Evolutionary conservation across 495 filamentous ascomycete species (phyloP).

Genomic region (Neurospora sp.): DNA sequence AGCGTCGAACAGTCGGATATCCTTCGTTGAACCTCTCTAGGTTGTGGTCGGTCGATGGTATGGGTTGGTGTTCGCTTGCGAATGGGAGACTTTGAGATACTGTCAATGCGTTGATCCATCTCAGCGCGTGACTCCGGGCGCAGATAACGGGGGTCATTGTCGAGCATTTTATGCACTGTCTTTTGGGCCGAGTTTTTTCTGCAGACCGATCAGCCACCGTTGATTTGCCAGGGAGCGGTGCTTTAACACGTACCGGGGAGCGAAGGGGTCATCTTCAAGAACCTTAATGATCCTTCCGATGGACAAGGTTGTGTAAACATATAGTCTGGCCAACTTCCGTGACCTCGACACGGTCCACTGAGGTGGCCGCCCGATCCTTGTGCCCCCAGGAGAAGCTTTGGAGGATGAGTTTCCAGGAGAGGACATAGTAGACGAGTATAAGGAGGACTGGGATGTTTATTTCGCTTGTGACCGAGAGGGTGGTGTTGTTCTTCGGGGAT

Average conservation of each 20-base stretch:
- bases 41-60: background rate
- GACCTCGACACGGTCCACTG: constrained; percentile 35
- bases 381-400: constrained; percentile 12
- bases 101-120: constrained; percentile 28
- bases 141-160: constrained; percentile 37
- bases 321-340: constrained; percentile 34
- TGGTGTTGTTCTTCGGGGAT: background rate
- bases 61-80: constrained; percentile 3
- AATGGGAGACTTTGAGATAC: constrained; percentile 14
- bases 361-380: constrained; percentile 32
- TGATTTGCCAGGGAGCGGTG: background rate
- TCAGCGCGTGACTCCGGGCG: constrained; percentile 34
- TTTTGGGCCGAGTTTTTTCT: constrained; percentile 41
- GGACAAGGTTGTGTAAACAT: constrained; percentile 34
- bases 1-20: constrained; percentile 19
- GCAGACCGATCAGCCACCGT: background rate
- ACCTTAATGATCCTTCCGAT: constrained; percentile 34
- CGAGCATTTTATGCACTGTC: constrained; percentile 34
- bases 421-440: constrained; percentile 8
- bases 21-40: constrained; percentile 6
- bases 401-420: constrained; percentile 5
- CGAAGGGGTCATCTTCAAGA: constrained; percentile 33
- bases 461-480: background rate
- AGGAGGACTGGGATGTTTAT: background rate
- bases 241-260: constrained; percentile 20